phyloP scores from a whole-genome alignment of 805 yeast species.

The Metschnikowia chrysomelidarum region DNA sequence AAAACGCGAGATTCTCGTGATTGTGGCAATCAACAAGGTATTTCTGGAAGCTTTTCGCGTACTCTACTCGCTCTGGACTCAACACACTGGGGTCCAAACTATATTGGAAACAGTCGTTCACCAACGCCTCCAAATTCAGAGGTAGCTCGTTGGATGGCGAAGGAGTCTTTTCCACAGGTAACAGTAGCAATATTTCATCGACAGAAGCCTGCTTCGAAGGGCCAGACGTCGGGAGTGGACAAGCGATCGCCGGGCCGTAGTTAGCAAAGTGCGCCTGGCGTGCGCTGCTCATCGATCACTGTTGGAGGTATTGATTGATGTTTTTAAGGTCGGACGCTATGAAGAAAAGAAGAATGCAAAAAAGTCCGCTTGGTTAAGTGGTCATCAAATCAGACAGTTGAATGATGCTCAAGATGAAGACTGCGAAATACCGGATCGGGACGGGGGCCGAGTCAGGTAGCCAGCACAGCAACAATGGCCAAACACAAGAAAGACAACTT shows the following conservation, averaged over 20 bases:
- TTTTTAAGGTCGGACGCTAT: too few species aligned
- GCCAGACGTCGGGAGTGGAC: slow-evolving; percentile 3
- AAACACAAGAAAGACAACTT: too few species aligned
- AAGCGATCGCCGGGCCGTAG: slow-evolving; percentile 1
- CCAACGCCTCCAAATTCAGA: slow-evolving; percentile 27
- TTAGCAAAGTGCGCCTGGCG: background rate
- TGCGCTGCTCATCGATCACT: too few species aligned
- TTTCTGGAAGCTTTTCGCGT: slow-evolving; percentile 29
- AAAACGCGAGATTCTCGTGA: slow-evolving; percentile 44
- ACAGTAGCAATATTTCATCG: too few species aligned
- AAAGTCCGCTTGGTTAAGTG: too few species aligned
- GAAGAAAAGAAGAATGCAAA: too few species aligned
- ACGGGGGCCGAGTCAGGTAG: slow-evolving; percentile 2
- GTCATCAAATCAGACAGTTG: too few species aligned
- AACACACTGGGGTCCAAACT: slow-evolving; percentile 22
- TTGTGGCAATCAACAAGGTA: slow-evolving; percentile 41
- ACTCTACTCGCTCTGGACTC: slow-evolving; percentile 14
- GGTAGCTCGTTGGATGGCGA: slow-evolving; percentile 8
- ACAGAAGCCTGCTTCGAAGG: slow-evolving; percentile 3
- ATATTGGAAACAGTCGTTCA: slow-evolving; percentile 32
- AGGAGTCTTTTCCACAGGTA: background rate
- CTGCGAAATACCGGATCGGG: slow-evolving; percentile 2
- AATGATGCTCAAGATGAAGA: too few species aligned
- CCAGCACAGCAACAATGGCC: too few species aligned
- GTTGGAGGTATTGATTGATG: too few species aligned